These are phyloP conservation scores for Penicillium glabrum DNA, from an alignment of 2,329 filamentous ascomycete genomes.

Conservation along the genomic window DNA sequence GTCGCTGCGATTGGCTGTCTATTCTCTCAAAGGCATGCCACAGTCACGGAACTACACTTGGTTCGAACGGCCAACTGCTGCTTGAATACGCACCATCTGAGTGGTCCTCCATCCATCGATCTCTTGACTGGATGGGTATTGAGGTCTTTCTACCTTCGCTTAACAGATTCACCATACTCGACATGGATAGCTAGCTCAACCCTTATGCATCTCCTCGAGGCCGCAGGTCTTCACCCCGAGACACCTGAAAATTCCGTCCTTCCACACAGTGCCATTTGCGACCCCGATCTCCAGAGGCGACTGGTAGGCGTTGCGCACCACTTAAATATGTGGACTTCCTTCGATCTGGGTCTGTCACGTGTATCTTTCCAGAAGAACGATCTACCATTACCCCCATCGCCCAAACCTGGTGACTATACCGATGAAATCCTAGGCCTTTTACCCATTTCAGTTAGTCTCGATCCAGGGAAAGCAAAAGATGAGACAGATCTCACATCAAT, in stretches of 20 bases:
- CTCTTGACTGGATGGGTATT: slow-evolving; percentile 48
- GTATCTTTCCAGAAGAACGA: slow-evolving; percentile 46
- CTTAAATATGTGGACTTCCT: slow-evolving; percentile 59
- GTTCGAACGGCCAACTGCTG: slow-evolving; percentile 45
- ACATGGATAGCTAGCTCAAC: slow-evolving; percentile 37
- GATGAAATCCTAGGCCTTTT: slow-evolving; percentile 52
- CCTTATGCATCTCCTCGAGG: slow-evolving; percentile 53
- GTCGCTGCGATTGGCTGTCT: slow-evolving; percentile 54
- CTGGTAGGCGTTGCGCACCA: slow-evolving; percentile 55
- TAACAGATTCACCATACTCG: slow-evolving; percentile 52
- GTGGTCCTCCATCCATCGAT: slow-evolving; percentile 25
- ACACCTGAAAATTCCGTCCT: slow-evolving; percentile 11
- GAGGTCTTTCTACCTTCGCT: slow-evolving; percentile 52
- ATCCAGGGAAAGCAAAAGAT: slow-evolving; percentile 47
- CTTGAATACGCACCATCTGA: slow-evolving; percentile 38
- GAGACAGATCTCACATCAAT: slow-evolving; percentile 45
- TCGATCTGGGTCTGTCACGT: slow-evolving; percentile 56
- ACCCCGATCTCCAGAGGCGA: slow-evolving; percentile 40
- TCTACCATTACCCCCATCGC: slow-evolving; percentile 33
- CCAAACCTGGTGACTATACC: slow-evolving; percentile 48
- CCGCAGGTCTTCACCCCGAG: slow-evolving; percentile 37
- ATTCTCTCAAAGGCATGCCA: slow-evolving; percentile 48
- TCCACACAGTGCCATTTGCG: slow-evolving; percentile 9
- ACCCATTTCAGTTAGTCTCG: slow-evolving; percentile 53
- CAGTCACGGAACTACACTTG: slow-evolving; percentile 48